Percentiles rank a stretch among this genome's conserved stretches.
Conservation (phyloP, 148 eudicot species). For the Mesembryanthemum crystallinum region DNA sequence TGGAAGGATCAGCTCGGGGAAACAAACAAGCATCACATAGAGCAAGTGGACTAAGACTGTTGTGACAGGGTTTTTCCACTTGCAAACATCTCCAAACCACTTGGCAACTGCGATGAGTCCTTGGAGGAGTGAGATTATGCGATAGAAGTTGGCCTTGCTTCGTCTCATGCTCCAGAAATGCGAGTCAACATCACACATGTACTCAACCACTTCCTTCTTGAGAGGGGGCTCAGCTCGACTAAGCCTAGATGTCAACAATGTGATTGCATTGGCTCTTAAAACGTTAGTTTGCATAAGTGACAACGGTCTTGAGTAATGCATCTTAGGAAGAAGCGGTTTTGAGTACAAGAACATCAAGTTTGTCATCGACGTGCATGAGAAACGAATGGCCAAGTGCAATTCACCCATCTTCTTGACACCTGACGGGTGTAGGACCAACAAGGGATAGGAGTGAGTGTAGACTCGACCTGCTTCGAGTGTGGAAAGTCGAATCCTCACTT, state of each 20-base stretch:
- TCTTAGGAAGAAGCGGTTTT: conserved; percentile 71
- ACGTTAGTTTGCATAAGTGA: conserved; percentile 45
- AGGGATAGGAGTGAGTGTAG: conserved; percentile 76
- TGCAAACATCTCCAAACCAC: conserved; percentile 73
- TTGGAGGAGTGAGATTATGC: conserved; percentile 52
- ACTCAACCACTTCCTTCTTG: conserved; percentile 66
- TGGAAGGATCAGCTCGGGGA: conserved; percentile 71
- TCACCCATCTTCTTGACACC: conserved; percentile 95
- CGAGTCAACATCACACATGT: conserved; percentile 73
- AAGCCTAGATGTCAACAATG: conserved; percentile 56
- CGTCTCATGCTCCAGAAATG: conserved; percentile 92
- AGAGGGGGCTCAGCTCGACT: conserved; percentile 81
- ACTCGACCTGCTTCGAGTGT: conserved; percentile 86
- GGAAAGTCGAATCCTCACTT: conserved; percentile 71
- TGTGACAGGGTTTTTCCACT: conserved; percentile 69
- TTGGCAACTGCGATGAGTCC: conserved; percentile 49
- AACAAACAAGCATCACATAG: conserved; percentile 59
- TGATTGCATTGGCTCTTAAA: conserved; percentile 60
- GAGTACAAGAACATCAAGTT: conserved; percentile 63
- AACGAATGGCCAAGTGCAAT: conserved; percentile 76
- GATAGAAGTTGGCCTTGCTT: conserved; percentile 79
- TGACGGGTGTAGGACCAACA: conserved; percentile 69
- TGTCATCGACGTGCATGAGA: conserved; percentile 57
- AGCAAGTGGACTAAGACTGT: conserved; percentile 66
- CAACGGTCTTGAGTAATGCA: conserved; percentile 78